Base-by-base conservation (phyloP, 2,329 filamentous ascomycete genomes). In the Colletotrichum sp. region DNA sequence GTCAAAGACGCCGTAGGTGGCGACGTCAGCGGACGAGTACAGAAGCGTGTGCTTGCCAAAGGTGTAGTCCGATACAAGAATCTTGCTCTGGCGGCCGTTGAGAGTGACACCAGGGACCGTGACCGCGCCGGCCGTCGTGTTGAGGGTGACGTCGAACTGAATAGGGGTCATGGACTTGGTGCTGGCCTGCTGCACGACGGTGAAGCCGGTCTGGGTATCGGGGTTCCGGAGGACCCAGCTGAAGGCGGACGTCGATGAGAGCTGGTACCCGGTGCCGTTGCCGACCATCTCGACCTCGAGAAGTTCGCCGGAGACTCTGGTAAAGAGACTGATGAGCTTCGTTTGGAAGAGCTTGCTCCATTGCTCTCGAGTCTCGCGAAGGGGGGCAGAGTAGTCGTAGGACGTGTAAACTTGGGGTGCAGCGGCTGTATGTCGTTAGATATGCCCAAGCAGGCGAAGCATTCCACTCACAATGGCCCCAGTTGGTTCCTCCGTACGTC, bases 401-500 rank as follows among this genome's bases (percentile, higher is more conserved):
- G 88, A 89, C 0, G 90, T 92, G 77, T 93, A 93, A 5, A 89
- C 92, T 9, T 92, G 92, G 6, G 73, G 73, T 18, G 73, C 73
- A 21, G 73, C 73, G 13, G 63, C 73, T 76, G 10, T n/a, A 2
- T 26, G 1, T 24, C 21, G 63, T 76, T 18, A 76, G 63, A 6
- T 18, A 7, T 5, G 18, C 18, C 16, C 10, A 21, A 18, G 16
- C 18, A n/a, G n/a, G 13, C 7, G 8, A 4, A 18, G 15, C 3
- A 12, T 16, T 18, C 4, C 7, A 64, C 73, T 76, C 21, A 78
- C 65, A 21, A 77, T 95, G 96, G 0, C 95, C 95, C 95, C 94
- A 96, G 81, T 96, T 97, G 0, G 95, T 96, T 8, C 95, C 95
- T 18, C 95, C 95, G 78, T 90, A 95, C 2, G 90, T 93, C 95